Evolutionary conservation across 1,139 yeast species (phyloP).

Genomic region (Eremothecium cymbalariae): DNA sequence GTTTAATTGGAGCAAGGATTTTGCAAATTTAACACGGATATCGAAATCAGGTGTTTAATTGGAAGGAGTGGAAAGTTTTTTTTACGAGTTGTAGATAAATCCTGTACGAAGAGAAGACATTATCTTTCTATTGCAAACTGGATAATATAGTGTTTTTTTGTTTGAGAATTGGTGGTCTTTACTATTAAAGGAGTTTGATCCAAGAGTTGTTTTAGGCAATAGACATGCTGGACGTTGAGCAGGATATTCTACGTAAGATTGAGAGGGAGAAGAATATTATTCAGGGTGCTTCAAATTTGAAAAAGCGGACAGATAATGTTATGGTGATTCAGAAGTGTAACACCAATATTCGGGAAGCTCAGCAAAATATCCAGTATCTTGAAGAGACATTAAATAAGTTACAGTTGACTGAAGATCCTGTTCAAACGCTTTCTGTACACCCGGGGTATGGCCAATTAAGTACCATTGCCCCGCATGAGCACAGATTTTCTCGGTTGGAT

Average conservation of each 20-base stretch:
- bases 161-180: too few species aligned
- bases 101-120: too few species aligned
- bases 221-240: conserved; percentile 21
- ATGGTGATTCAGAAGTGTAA: conserved; percentile 87
- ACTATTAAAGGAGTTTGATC: too few species aligned
- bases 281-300: conserved; percentile 75
- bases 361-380: conserved; percentile 80
- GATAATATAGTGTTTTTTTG: too few species aligned
- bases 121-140: too few species aligned
- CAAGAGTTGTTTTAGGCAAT: too few species aligned
- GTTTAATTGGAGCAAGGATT: too few species aligned
- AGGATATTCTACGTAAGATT: conserved; percentile 71
- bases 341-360: conserved; percentile 83
- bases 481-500: conserved; percentile 54
- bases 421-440: conserved; percentile 4
- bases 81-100: too few species aligned
- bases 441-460: conserved; percentile 25
- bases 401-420: conserved; percentile 32
- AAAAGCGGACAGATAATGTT: conserved; percentile 67
- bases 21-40: too few species aligned
- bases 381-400: conserved; percentile 68
- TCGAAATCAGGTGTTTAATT: too few species aligned
- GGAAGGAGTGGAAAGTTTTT: too few species aligned
- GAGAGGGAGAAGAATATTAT: conserved; percentile 83
- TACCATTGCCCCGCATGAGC: conserved; percentile 29